These are phyloP conservation scores for Cercospora berteroae DNA, from an alignment of 2,329 filamentous ascomycete genomes.

Conservation along the genomic window DNA sequence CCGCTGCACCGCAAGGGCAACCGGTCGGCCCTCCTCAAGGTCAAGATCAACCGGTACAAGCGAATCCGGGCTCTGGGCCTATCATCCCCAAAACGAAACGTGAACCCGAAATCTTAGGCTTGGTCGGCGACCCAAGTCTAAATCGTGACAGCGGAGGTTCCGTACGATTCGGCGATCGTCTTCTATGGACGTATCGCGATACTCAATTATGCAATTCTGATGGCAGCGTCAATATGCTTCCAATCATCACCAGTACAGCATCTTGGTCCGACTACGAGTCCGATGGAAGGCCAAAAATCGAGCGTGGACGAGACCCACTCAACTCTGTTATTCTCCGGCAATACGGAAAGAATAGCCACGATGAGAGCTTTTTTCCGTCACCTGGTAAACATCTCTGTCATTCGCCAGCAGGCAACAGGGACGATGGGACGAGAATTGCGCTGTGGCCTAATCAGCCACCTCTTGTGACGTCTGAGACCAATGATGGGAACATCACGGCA, in stretches of 20 bases:
- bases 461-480: constrained; percentile 15
- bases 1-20: background rate
- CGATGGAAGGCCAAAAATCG: constrained; percentile 18
- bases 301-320: constrained; percentile 8
- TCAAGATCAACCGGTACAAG: constrained; percentile 7
- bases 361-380: constrained; percentile 20
- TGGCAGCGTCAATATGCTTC: constrained; percentile 20
- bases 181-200: constrained; percentile 24
- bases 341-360: constrained; percentile 17
- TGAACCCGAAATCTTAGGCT: constrained; percentile 17
- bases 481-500: constrained; percentile 17
- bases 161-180: constrained; percentile 19
- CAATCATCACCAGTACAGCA: constrained; percentile 23
- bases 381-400: constrained; percentile 13
- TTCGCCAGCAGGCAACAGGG: constrained; percentile 14
- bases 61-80: constrained; percentile 10
- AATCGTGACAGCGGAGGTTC: constrained; percentile 24
- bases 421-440: constrained; percentile 19
- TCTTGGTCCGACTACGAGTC: constrained; percentile 20
- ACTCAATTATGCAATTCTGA: constrained; percentile 19
- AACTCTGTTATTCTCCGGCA: constrained; percentile 15
- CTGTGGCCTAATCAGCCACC: constrained; percentile 22
- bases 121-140: constrained; percentile 19
- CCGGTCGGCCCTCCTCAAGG: background rate
- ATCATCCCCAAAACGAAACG: constrained; percentile 19